Evolutionary conservation across 2,329 filamentous ascomycete species (phyloP), one percentile per base, ranked within the genome.

Genomic region (Venturia asperata): DNA sequence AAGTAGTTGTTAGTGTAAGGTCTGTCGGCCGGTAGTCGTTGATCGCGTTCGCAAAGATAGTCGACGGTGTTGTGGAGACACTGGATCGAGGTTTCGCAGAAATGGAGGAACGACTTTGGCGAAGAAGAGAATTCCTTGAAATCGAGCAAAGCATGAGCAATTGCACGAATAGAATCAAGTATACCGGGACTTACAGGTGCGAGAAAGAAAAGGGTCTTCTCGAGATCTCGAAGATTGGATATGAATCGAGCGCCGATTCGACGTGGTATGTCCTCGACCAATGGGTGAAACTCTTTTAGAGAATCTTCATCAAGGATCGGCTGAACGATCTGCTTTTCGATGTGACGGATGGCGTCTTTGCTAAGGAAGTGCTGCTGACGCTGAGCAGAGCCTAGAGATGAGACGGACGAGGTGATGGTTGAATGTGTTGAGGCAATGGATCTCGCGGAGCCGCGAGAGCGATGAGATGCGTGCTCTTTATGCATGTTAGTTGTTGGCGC

Each of bases 1-100:
- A 97, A 97, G 79, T 97, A 97, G 74, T 91, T 91, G 83, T 90
- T 91, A 83, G 88, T 94, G 82, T 97, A 97, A 70, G 92, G 91
- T 72, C 89, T 87, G 77, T 97, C 93, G 77, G 85, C 82, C 67
- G 90, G 89, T 75, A 91, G 86, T 70, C 88, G 87, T 79, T 93
- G 90, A 76, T 97, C 92, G 75, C 87, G 87, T 75, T 95, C 91
- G 81, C 85, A 88, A 69, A 97, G 83, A 77, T 88, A 88, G 77
- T 91, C 87, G 77, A 95, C 90, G 67, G 91, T 94, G 69, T 91
- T 88, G 81, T 95, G 90, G 75, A 96, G 87, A 78, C 92, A 94
- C 77, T 87, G 87, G 75, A 97, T 91, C 69, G 92, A 93, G 72
- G 89, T 90, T 75, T 95, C 86, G 82, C 91, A 95, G 79, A 97